A percentile compares a stretch with the other conserved stretches of the same genome.
Conservation (phyloP, 345 rosid genomes). For the Syzygium aqueum region DNA sequence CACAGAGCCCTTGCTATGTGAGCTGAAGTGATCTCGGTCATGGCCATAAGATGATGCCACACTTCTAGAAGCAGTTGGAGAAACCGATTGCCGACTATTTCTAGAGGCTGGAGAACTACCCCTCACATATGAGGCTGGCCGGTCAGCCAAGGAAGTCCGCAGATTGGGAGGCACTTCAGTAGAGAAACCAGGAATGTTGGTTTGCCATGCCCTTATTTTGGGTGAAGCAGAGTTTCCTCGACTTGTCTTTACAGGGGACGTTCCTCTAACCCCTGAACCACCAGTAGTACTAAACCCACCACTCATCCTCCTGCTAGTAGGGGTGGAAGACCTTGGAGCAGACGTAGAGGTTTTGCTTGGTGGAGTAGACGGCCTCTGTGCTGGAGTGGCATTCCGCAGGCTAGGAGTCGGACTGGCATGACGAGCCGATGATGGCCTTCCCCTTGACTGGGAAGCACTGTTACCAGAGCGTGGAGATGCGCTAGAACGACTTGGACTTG, state of each 20-base stretch:
- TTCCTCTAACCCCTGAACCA: conserved; percentile 56
- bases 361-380: conserved; percentile 71
- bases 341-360: conserved; percentile 53
- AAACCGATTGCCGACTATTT: conserved; percentile 84
- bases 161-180: conserved; percentile 98
- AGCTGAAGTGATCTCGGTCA: conserved; percentile 77
- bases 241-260: conserved; percentile 60
- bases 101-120: conserved; percentile 97
- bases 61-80: conserved; percentile 93
- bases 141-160: conserved; percentile 87
- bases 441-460: conserved; percentile 59
- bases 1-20: conserved; percentile 78
- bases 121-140: conserved; percentile 89
- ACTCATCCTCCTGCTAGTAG: conserved; percentile 69
- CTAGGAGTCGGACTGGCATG: conserved; percentile 58
- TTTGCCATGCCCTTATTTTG: conserved; percentile 84
- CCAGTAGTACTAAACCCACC: conserved; percentile 33
- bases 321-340: conserved; percentile 67
- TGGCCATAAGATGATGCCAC: conserved; percentile 78
- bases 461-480: conserved; percentile 73
- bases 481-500: conserved; percentile 93
- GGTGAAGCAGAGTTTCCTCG: conserved; percentile 91
- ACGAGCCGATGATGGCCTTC: conserved; percentile 77
- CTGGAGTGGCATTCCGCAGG: conserved; percentile 43
- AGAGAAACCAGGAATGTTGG: conserved; percentile 90